Evolutionary conservation across 2,329 filamentous ascomycete genomes (phyloP), one percentile per base, ranked within the genome.

Genomic region (Colletotrichum simmondsii): DNA sequence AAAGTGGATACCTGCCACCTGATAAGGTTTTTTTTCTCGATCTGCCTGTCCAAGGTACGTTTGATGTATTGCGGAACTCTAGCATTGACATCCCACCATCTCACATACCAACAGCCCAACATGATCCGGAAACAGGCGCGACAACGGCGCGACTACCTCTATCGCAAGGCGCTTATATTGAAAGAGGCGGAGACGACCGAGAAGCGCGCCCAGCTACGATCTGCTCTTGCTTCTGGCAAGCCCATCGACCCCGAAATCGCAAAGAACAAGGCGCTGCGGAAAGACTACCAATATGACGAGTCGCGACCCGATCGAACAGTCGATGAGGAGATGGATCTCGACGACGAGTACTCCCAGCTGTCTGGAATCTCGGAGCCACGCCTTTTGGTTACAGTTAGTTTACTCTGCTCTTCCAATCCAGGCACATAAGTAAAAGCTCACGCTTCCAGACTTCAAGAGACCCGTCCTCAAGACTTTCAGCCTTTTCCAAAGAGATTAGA

Each of bases 261-360:
- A 68, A 93, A 97, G 79, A 96, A 99, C 84, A 95, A 94, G 82
- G 81, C 89, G 35, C 85, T 99, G 68, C 91, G 95, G 56, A 92
- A 94, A 80, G 95, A 98, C 81, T 98, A 93, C 85, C 95, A 95
- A 80, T 99, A 96, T 81, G 97, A 99, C 80, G 96, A 98, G 83
- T 94, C 94, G 4, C 86, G 91, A 28, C 88, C 89, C 26, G 93
- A 95, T 77, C 85, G 91, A 67, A 91, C 87, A 3, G 86, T 87
- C 22, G 89, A 94, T 70, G 92, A 95, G 70, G 88, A 92, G 80
- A 83, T 95, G 22, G 92, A 94, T 68, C 84, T 97, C 24, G 94
- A 97, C 80, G 94, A 97, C 79, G 96, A 98, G 84, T 98, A 98
- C 81, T 91, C 93, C 28, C 92, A 95, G 76, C 90, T 98, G 1